Conservation (phyloP, 164 flowering plant genomes). For the Berberis thunbergii region DNA sequence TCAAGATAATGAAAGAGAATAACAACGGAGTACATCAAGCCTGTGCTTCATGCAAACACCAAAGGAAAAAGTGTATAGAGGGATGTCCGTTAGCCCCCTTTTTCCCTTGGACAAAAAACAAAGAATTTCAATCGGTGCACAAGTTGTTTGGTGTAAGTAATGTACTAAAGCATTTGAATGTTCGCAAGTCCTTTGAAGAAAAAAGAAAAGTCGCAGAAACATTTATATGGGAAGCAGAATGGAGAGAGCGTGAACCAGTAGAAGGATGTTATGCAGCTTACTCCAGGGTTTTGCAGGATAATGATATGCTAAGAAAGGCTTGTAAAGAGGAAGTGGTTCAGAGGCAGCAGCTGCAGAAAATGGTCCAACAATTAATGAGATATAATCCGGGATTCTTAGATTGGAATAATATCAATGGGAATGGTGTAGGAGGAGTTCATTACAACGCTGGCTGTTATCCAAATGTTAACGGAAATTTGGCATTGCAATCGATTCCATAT, state of each 20-base stretch:
- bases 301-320: too few relatives aligned
- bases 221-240: slow-evolving; percentile 67
- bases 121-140: slow-evolving; percentile 62
- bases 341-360: neutral
- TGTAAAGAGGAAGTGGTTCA: neutral
- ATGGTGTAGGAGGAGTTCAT: neutral
- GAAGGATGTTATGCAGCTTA: slow-evolving; percentile 64
- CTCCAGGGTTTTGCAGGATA: slow-evolving; percentile 11
- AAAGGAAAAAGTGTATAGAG: slow-evolving; percentile 58
- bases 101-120: slow-evolving; percentile 39
- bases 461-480: neutral
- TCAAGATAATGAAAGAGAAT: slow-evolving; percentile 13
- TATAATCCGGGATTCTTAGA: neutral
- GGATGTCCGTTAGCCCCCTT: slow-evolving; percentile 53
- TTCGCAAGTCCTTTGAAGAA: slow-evolving; percentile 19
- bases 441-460: neutral
- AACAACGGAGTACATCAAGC: slow-evolving; percentile 22
- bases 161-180: slow-evolving; percentile 36
- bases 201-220: slow-evolving; percentile 33
- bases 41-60: slow-evolving; percentile 93
- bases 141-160: slow-evolving; percentile 75
- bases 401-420: neutral
- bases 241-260: slow-evolving; percentile 52
- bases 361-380: too few relatives aligned
- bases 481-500: neutral